Percentiles rank a stretch among this genome's conserved stretches.
These are phyloP conservation scores for Leptographium radiaticola DNA, from an alignment of 2,329 filamentous ascomycete species.

Conservation along the genomic window DNA sequence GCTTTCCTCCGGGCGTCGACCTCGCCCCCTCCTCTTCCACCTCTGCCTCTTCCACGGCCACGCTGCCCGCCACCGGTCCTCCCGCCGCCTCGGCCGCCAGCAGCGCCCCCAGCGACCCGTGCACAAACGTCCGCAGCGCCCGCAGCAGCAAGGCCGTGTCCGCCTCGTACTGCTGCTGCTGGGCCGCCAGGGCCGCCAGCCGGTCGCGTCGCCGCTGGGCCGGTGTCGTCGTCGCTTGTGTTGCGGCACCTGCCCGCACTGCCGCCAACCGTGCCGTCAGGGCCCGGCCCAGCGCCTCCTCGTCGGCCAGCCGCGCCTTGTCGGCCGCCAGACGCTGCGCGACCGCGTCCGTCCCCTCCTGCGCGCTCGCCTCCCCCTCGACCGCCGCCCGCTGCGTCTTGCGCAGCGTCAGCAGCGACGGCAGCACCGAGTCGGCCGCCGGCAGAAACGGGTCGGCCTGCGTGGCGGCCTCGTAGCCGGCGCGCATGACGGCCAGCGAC, in stretches of 20 bases:
- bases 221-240: slow-evolving; percentile 35
- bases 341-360: slow-evolving; percentile 24
- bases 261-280: slow-evolving; percentile 43
- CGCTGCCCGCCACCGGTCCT: slow-evolving; percentile 67
- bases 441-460: slow-evolving; percentile 53
- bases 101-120: slow-evolving; percentile 57
- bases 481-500: slow-evolving; percentile 39
- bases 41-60: slow-evolving; percentile 49
- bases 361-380: slow-evolving; percentile 42
- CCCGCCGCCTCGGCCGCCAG: slow-evolving; percentile 74
- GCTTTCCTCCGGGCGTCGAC: slow-evolving; percentile 26
- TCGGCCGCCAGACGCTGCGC: slow-evolving; percentile 35
- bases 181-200: slow-evolving; percentile 44
- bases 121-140: slow-evolving; percentile 57
- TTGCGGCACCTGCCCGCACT: slow-evolving; percentile 43
- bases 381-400: slow-evolving; percentile 50
- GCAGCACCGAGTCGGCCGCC: slow-evolving; percentile 51
- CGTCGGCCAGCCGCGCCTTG: slow-evolving; percentile 36
- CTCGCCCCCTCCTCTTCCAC: slow-evolving; percentile 24
- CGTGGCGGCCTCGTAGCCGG: slow-evolving; percentile 52
- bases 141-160: slow-evolving; percentile 49
- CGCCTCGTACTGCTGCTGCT: slow-evolving; percentile 45
- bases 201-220: slow-evolving; percentile 50
- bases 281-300: slow-evolving; percentile 39
- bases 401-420: slow-evolving; percentile 57